A percentile compares a stretch with the other conserved stretches of the same genome.
Evolutionary conservation across 164 flowering plant genomes (phyloP).

Genomic region (Echeveria elegans): DNA sequence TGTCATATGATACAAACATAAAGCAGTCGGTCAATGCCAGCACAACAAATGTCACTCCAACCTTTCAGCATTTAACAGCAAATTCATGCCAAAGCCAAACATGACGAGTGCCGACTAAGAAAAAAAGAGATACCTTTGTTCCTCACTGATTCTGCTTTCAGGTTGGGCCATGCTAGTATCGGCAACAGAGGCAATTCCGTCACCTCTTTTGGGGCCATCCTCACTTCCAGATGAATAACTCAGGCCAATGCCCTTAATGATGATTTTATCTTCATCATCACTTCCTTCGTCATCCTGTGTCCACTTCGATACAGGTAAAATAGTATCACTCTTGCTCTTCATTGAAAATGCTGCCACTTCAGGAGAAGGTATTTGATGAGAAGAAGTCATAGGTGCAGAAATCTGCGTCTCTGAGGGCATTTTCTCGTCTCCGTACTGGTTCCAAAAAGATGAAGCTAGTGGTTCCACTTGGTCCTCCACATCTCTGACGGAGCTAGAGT

Average conservation of each 20-base stretch:
- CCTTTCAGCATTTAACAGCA: background rate
- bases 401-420: slow-evolving; percentile 24
- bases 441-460: slow-evolving; percentile 46
- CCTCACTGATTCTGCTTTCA: slow-evolving; percentile 71
- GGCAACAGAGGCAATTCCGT: slow-evolving; percentile 37
- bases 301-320: slow-evolving; percentile 89
- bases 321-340: slow-evolving; percentile 50
- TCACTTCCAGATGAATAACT: slow-evolving; percentile 93
- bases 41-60: background rate
- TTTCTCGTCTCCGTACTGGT: slow-evolving; percentile 37
- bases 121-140: slow-evolving; percentile 43
- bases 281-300: slow-evolving; percentile 86
- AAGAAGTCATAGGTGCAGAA: slow-evolving; percentile 28
- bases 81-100: background rate
- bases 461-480: slow-evolving; percentile 28
- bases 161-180: slow-evolving; percentile 37
- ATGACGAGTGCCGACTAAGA: background rate
- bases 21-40: background rate
- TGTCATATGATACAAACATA: slow-evolving; percentile 20
- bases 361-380: slow-evolving; percentile 49
- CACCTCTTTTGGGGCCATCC: slow-evolving; percentile 37
- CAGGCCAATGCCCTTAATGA: slow-evolving; percentile 50
- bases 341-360: slow-evolving; percentile 48
- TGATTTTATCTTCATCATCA: slow-evolving; percentile 68
- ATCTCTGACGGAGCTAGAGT: slow-evolving; percentile 35